A percentile compares a stretch with the other conserved stretches of the same genome.
Evolutionary conservation across 139 green algal genomes (phyloP).

Genomic region (Picochlorum sp.): DNA sequence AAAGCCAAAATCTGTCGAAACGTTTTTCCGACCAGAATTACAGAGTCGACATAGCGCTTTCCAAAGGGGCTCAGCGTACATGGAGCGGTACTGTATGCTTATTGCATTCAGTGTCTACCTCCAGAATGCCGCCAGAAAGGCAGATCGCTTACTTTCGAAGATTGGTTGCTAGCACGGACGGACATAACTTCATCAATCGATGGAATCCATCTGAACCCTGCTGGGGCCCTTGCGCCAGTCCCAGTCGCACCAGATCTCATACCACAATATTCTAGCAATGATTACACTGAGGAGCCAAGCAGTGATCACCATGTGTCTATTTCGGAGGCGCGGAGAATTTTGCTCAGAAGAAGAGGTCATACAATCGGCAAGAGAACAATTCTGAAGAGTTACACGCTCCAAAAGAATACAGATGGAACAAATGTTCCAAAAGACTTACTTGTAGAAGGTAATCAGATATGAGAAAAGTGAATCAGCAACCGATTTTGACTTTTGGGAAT

Average conservation of each 20-base stretch:
- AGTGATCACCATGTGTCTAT: slow-evolving; percentile 12
- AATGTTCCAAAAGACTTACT: slow-evolving; percentile 3
- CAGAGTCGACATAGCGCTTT: slow-evolving; percentile 64
- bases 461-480: slow-evolving; percentile 26
- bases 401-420: background rate
- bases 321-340: slow-evolving; percentile 49
- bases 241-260: slow-evolving; percentile 27
- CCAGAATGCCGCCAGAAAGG: slow-evolving; percentile 28
- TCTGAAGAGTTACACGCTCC: slow-evolving; percentile 63
- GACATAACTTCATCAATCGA: slow-evolving; percentile 47
- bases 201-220: slow-evolving; percentile 66
- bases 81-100: slow-evolving; percentile 89
- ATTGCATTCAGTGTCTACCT: slow-evolving; percentile 81
- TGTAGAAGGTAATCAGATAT: slow-evolving; percentile 33
- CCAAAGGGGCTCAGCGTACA: slow-evolving; percentile 69
- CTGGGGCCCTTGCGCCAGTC: slow-evolving; percentile 60
- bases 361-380: slow-evolving; percentile 75
- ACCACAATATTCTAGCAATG: background rate
- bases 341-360: slow-evolving; percentile 51
- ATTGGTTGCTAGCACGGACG: slow-evolving; percentile 55
- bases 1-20: slow-evolving; percentile 44
- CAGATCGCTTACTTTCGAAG: slow-evolving; percentile 28
- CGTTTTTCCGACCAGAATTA: slow-evolving; percentile 52
- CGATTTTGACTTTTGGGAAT: slow-evolving; percentile 32
- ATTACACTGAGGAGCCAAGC: background rate